Evolutionary conservation across 2,329 filamentous ascomycete species (phyloP).

Genomic region (Aspergillus fijiensis): DNA sequence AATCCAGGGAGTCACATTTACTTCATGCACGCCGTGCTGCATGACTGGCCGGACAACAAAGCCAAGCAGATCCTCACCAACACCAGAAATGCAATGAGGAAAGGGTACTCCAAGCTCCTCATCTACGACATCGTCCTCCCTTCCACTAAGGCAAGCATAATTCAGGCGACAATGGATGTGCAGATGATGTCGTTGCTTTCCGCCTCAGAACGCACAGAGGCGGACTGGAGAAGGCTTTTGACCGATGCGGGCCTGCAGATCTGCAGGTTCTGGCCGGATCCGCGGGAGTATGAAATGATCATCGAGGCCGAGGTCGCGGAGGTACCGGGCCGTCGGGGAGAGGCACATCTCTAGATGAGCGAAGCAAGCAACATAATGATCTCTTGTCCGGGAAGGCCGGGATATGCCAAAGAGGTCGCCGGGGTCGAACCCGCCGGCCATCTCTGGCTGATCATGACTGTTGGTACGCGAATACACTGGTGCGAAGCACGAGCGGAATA

Average conservation of each 20-base stretch:
- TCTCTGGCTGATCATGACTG: no score
- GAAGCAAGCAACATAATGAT: no score
- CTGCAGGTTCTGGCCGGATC: constrained; percentile 31
- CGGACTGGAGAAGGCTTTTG: constrained; percentile 29
- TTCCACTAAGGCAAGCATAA: constrained; percentile 30
- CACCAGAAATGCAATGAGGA: constrained; percentile 36
- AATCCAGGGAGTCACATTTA: constrained; percentile 39
- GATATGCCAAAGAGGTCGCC: no score
- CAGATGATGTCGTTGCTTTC: constrained; percentile 49
- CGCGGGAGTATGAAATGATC: constrained; percentile 29
- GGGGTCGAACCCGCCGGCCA: no score
- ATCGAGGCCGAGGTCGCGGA: constrained; percentile 27
- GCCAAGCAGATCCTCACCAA: constrained; percentile 32
- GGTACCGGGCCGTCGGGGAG: no score
- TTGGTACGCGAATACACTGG: no score
- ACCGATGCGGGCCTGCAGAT: constrained; percentile 27
- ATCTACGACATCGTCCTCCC: constrained; percentile 44
- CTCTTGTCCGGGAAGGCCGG: no score
- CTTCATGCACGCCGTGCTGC: constrained; percentile 45
- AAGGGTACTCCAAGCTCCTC: constrained; percentile 41
- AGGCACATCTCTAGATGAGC: no score
- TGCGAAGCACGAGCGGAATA: no score
- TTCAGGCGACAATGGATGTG: constrained; percentile 37
- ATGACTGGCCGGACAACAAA: constrained; percentile 45
- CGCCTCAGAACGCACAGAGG: constrained; percentile 37